Percentiles rank a stretch among this genome's conserved stretches.
Conservation (phyloP, 140 eudicot genomes). For the Oenanthe javanica region DNA sequence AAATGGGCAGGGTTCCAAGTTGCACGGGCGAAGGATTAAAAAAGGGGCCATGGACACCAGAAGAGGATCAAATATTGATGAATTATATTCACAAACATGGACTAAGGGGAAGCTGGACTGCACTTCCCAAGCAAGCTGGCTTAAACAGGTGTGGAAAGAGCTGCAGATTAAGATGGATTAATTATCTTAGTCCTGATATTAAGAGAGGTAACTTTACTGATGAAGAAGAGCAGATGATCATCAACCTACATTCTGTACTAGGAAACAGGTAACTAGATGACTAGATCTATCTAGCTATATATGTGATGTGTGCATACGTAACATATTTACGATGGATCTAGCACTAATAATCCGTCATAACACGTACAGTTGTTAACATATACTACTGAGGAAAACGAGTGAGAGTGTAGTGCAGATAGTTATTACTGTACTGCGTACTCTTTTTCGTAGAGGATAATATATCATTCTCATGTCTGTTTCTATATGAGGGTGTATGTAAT, state of each 20-base stretch:
- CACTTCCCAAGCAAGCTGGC: conserved; percentile 4
- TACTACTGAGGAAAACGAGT: too few species aligned
- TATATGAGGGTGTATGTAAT: too few species aligned
- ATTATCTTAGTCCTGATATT: conserved; percentile 9
- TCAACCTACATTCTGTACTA: conserved; percentile 6
- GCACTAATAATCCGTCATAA: too few species aligned
- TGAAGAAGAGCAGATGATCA: conserved; percentile 4
- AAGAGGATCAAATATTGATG: conserved; percentile 3
- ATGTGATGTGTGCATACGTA: neutral
- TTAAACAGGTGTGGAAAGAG: conserved; percentile 10
- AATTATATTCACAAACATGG: conserved; percentile 2
- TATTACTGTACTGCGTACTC: neutral
- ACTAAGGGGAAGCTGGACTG: neutral
- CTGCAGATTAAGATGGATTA: conserved; percentile 7
- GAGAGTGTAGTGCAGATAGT: too few species aligned
- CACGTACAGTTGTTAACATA: too few species aligned
- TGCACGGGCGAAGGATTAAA: neutral
- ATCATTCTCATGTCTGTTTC: too few species aligned
- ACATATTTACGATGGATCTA: neutral
- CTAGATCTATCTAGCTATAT: neutral
- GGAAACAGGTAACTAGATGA: neutral
- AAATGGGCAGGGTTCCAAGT: neutral
- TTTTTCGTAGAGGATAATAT: too few species aligned
- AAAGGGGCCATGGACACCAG: conserved; percentile 13
- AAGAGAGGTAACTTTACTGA: neutral